A percentile compares a stretch with the other conserved stretches of the same genome.
These are phyloP conservation scores for Salix caprea DNA, from an alignment of 345 rosid genomes.

Conservation along the genomic window DNA sequence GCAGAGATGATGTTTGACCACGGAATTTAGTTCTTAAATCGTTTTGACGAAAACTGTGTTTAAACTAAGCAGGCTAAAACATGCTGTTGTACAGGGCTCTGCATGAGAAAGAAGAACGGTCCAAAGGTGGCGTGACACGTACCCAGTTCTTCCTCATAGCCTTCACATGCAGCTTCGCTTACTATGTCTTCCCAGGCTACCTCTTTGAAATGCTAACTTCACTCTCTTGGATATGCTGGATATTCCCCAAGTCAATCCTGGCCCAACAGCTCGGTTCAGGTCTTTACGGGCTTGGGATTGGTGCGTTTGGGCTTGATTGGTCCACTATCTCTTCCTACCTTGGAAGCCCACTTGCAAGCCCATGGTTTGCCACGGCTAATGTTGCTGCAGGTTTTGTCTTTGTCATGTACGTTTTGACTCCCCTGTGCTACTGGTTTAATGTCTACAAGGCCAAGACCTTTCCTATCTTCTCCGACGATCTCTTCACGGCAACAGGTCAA, in stretches of 20 bases:
- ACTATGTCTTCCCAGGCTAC: constrained; percentile 88
- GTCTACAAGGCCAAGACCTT: constrained; percentile 76
- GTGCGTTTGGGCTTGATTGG: constrained; percentile 80
- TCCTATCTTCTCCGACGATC: constrained; percentile 71
- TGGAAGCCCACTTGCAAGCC: constrained; percentile 98
- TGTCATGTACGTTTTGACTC: constrained; percentile 72
- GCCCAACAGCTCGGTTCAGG: constrained; percentile 96
- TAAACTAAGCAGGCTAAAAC: not conserved
- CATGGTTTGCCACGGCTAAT: constrained; percentile 98
- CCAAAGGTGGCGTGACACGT: constrained; percentile 68
- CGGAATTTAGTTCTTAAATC: too few species aligned
- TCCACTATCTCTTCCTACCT: constrained; percentile 90
- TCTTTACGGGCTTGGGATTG: constrained; percentile 81
- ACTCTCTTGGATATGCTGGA: constrained; percentile 94
- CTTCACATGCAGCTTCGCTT: constrained; percentile 79
- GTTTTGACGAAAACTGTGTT: too few species aligned
- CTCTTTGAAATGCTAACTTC: constrained; percentile 81
- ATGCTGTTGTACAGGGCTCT: constrained; percentile 45
- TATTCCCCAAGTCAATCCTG: constrained; percentile 57
- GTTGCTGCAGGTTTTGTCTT: constrained; percentile 72
- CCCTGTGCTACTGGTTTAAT: constrained; percentile 71
- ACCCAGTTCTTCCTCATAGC: constrained; percentile 82
- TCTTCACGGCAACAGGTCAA: constrained; percentile 65
- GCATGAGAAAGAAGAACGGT: constrained; percentile 79
- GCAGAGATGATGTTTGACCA: too few species aligned